phyloP scores from a whole-genome alignment of 2,329 filamentous ascomycete species.

The Paramyrothecium sp. region DNA sequence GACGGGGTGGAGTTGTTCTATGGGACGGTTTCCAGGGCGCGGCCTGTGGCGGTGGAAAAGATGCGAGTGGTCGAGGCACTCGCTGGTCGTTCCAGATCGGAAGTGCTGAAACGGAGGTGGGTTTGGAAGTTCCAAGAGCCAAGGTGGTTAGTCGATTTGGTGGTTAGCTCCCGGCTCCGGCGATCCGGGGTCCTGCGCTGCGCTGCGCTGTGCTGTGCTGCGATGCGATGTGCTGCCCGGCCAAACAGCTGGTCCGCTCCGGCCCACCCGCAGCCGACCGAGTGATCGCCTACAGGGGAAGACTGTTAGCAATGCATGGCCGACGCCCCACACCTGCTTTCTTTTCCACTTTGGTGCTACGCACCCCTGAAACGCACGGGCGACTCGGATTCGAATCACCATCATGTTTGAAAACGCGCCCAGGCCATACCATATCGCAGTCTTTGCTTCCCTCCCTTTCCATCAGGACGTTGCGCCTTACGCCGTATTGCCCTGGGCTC shows the following conservation, averaged over 20 bases:
- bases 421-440: not conserved
- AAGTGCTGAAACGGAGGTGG: not conserved
- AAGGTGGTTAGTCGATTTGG: not conserved
- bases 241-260: not conserved
- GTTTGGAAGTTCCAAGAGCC: not conserved
- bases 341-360: not conserved
- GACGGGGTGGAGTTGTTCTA: not conserved
- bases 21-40: not conserved
- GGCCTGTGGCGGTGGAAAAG: not conserved
- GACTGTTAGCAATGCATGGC: not conserved
- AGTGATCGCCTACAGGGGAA: not conserved
- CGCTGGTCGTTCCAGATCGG: not conserved
- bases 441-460: not conserved
- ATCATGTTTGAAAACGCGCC: not conserved
- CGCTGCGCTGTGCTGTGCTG: too few species aligned
- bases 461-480: not conserved
- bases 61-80: not conserved
- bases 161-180: not conserved
- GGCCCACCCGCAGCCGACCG: not conserved
- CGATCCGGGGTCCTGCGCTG: not conserved
- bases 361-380: not conserved
- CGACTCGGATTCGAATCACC: not conserved
- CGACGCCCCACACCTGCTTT: not conserved
- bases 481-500: too few species aligned
- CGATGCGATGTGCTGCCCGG: not conserved